Evolutionary conservation across 768 basidiomycete species (phyloP).

Genomic region (Pisolithus marmoratus): DNA sequence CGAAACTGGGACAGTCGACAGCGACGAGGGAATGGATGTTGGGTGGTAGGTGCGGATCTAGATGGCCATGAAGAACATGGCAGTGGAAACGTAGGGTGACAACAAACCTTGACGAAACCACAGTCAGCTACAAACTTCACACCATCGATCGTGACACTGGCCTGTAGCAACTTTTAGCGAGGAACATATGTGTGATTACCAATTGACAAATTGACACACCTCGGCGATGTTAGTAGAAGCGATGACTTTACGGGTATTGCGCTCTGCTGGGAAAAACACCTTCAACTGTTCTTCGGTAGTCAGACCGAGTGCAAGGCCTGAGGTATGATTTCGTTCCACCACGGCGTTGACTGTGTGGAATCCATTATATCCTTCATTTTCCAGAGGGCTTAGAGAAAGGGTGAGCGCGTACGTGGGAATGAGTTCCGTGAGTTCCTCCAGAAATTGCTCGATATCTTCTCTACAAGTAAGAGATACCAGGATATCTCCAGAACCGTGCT

Average conservation of each 20-base stretch:
- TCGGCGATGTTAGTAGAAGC: conserved; percentile 96
- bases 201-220: conserved; percentile 41
- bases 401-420: conserved; percentile 51
- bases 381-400: not conserved
- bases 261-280: conserved; percentile 75
- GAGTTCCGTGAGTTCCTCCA: conserved; percentile 76
- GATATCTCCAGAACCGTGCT: conserved; percentile 86
- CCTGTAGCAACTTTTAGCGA: conserved; percentile 37
- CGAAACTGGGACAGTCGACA: conserved; percentile 80
- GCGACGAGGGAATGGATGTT: conserved; percentile 74
- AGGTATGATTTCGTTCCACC: conserved; percentile 54
- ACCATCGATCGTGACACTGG: conserved; percentile 95
- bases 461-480: conserved; percentile 92
- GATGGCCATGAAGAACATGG: not conserved
- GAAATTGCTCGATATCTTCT: conserved; percentile 90
- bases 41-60: conserved; percentile 92
- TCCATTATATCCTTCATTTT: not conserved
- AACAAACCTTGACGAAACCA: conserved; percentile 86
- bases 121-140: conserved; percentile 91
- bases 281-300: conserved; percentile 82
- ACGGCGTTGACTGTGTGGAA: conserved; percentile 41
- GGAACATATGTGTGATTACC: not conserved
- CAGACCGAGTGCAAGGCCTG: conserved; percentile 83
- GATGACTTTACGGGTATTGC: conserved; percentile 81
- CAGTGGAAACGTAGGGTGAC: not conserved